Base-by-base conservation (phyloP, 2,329 filamentous ascomycete genomes). In the Aspergillus sp. region DNA sequence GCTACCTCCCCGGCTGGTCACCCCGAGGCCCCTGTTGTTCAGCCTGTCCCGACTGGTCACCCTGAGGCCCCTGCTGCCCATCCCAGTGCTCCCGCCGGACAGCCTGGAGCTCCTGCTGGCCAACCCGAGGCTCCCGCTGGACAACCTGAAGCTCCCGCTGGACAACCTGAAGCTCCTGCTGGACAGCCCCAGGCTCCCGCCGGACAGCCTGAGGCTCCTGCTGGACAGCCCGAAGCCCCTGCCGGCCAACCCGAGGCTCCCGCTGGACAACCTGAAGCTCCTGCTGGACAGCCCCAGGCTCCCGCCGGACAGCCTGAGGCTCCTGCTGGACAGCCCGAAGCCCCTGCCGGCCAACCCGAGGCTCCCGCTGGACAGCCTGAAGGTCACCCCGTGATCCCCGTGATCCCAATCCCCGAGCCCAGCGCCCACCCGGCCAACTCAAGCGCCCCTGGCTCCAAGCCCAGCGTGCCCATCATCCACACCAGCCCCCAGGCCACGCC, bases 401-500 rank as follows among this genome's bases (percentile, higher is more conserved):
- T 24, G 22, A 24, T 12, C 31, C 31, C 31, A 1, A 12, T 32
- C 31, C 11, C 31, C 11, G 9, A 32, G 31, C 31, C 31, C 31
- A 32, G 31, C 32, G 10, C 2, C 11, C 11, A 12, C 32, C 32
- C 32, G 32, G 32, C 32, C 31, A 24, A 49, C 52, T 20, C 53
- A 55, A 69, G 65, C 54, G 55, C 59, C 49, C 65, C 69, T 56
- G 62, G 64, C 46, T 64, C 66, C 58, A 36, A 57, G n/a, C 24
- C 39, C 57, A 42, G 52, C 53, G 36, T 31, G 56, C 31, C 56
- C 22, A 20, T 45, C 49, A 49, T 53, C 49, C 49, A 49, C 9
- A n/a, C 57, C 24, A 45, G 49, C 12, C 32, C 51, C 5, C 42
- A 42, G 16, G 16, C 22, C 24, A 46, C 6, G 18, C 31, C 47